Evolutionary conservation across 441 rosid genomes (phyloP).

Genomic region (Theobroma grandiflorum): DNA sequence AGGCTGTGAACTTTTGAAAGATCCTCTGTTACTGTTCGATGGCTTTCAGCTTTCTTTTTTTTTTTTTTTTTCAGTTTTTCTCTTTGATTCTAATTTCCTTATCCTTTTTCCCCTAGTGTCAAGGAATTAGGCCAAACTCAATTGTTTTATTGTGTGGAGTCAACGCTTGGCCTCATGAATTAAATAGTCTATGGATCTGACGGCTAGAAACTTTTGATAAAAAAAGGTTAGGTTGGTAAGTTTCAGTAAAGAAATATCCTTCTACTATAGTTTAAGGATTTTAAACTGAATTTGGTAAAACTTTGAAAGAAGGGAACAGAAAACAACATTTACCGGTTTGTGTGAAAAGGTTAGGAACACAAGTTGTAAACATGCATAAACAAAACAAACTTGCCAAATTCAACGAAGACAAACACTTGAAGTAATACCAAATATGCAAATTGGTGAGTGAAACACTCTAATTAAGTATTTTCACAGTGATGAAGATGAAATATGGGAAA

Average conservation of each 20-base stretch:
- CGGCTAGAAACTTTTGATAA: constrained; percentile 7
- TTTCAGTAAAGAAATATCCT: not conserved
- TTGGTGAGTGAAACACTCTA: constrained; percentile 6
- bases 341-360: not conserved
- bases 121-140: constrained; percentile 1
- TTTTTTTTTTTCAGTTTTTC: not conserved
- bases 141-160: not conserved
- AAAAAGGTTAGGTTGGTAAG: not conserved
- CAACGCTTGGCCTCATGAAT: constrained; percentile 28
- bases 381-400: not conserved
- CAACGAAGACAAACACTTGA: not conserved
- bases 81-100: not conserved
- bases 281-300: not conserved
- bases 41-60: not conserved
- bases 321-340: not conserved
- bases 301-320: not conserved
- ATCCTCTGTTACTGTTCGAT: not conserved
- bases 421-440: not conserved
- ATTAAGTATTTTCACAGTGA: not conserved
- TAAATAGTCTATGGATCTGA: constrained; percentile 17
- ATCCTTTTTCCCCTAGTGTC: not conserved
- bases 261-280: not conserved
- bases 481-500: not conserved
- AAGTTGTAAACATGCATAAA: not conserved
- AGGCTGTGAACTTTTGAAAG: constrained; percentile 21